A percentile compares a stretch with the other conserved stretches of the same genome.
phyloP scores from a whole-genome alignment of 1,139 yeast species.

The Candida sp. region DNA sequence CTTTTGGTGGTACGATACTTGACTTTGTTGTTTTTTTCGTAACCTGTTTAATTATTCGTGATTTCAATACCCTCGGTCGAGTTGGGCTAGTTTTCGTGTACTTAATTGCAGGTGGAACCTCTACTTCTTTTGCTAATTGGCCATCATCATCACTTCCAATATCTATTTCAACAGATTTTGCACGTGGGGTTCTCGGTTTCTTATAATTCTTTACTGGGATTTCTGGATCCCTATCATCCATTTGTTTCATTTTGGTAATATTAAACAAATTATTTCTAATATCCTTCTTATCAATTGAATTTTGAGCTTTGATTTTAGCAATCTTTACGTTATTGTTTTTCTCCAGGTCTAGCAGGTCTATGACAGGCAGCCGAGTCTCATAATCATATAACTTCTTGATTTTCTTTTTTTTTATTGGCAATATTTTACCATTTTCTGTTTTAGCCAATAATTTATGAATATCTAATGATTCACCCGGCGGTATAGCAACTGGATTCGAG shows the following conservation, averaged over 20 bases:
- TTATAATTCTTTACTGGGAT: constrained; percentile 3
- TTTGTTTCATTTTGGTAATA: constrained; percentile 8
- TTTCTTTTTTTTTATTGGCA: constrained; percentile 11
- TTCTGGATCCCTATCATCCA: constrained; percentile 1
- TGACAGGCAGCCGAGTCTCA: constrained; percentile 19
- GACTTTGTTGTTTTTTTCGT: constrained; percentile 1
- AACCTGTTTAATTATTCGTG: constrained; percentile 1
- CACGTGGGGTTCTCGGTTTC: not conserved
- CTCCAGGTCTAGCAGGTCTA: constrained; percentile 20
- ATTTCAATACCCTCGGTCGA: constrained; percentile 1
- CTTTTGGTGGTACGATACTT: not conserved
- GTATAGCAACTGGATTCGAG: constrained; percentile 68
- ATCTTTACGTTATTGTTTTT: constrained; percentile 14
- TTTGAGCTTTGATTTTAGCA: constrained; percentile 27
- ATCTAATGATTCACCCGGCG: constrained; percentile 75
- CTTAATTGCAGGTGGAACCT: not conserved
- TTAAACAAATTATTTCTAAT: constrained; percentile 22
- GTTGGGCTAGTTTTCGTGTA: constrained; percentile 1
- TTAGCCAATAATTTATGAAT: constrained; percentile 50
- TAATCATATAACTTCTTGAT: constrained; percentile 13
- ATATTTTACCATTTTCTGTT: constrained; percentile 16
- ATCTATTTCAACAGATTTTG: not conserved
- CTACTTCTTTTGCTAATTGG: constrained; percentile 2
- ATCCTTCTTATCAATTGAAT: constrained; percentile 19
- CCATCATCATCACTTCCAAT: constrained; percentile 1